These are phyloP conservation scores for Phoma sp. DNA, from an alignment of 2,329 filamentous ascomycete species.

Conservation along the genomic window DNA sequence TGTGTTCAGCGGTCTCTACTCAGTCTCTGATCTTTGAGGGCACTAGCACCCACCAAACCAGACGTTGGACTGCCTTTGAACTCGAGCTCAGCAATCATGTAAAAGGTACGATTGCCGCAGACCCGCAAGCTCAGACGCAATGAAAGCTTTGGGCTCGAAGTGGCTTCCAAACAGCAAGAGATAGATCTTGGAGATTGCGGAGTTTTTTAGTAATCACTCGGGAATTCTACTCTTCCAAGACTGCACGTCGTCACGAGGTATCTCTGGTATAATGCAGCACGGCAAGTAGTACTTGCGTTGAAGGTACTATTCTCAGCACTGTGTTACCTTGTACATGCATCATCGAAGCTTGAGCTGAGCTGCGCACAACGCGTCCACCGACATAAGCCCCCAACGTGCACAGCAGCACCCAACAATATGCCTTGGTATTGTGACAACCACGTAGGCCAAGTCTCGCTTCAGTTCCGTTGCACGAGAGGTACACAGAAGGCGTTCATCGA, in stretches of 20 bases:
- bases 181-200: too few species aligned
- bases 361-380: constrained; percentile 16
- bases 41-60: neutral
- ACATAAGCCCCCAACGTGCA: constrained; percentile 11
- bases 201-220: neutral
- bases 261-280: constrained; percentile 7
- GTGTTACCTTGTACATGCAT: constrained; percentile 19
- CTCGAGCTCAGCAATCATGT: neutral
- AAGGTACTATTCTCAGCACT: constrained; percentile 15
- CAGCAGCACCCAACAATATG: constrained; percentile 21
- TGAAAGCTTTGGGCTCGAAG: too few species aligned
- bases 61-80: neutral
- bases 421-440: constrained; percentile 28
- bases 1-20: neutral
- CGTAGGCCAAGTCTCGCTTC: constrained; percentile 46
- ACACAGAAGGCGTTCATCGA: constrained; percentile 29
- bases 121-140: neutral
- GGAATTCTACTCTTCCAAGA: neutral
- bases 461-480: constrained; percentile 26
- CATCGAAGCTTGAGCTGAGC: constrained; percentile 15
- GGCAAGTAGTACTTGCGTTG: neutral
- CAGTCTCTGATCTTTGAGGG: neutral
- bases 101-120: neutral
- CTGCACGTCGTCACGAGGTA: constrained; percentile 1
- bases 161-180: neutral